These are phyloP conservation scores for Cercospora zeae-maydis DNA, from an alignment of 2,329 filamentous ascomycete genomes.

Conservation along the genomic window DNA sequence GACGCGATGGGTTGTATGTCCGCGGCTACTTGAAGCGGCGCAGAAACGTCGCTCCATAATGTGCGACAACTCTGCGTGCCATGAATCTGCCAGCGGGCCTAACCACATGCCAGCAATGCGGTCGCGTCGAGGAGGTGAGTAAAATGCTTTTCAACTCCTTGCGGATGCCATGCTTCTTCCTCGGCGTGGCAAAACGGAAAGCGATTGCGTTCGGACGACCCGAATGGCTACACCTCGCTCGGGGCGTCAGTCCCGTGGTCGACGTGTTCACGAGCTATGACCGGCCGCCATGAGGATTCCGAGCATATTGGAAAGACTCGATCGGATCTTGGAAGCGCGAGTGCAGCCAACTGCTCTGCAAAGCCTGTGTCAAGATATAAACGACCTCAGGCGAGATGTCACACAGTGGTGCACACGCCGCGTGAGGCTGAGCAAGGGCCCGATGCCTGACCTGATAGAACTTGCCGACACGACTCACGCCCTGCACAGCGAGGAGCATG, in stretches of 20 bases:
- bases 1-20: neutral
- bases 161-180: slow-evolving; percentile 14
- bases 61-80: neutral
- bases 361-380: neutral
- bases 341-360: neutral
- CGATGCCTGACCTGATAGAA: slow-evolving; percentile 8
- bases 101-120: neutral
- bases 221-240: slow-evolving; percentile 10
- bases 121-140: slow-evolving; percentile 5
- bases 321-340: neutral
- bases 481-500: slow-evolving; percentile 12
- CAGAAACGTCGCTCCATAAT: neutral
- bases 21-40: neutral
- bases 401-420: neutral
- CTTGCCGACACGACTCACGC: neutral
- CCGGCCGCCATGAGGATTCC: slow-evolving; percentile 10
- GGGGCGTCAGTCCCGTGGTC: neutral
- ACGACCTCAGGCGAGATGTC: neutral
- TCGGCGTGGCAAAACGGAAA: slow-evolving; percentile 12
- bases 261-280: slow-evolving; percentile 11
- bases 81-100: slow-evolving; percentile 6
- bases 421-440: neutral
- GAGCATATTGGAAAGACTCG: slow-evolving; percentile 4
- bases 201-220: slow-evolving; percentile 8
- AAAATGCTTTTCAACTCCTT: slow-evolving; percentile 14